These are phyloP conservation scores for Malassezia furfur DNA, from an alignment of 1,284 basidiomycete genomes.

Conservation along the genomic window DNA sequence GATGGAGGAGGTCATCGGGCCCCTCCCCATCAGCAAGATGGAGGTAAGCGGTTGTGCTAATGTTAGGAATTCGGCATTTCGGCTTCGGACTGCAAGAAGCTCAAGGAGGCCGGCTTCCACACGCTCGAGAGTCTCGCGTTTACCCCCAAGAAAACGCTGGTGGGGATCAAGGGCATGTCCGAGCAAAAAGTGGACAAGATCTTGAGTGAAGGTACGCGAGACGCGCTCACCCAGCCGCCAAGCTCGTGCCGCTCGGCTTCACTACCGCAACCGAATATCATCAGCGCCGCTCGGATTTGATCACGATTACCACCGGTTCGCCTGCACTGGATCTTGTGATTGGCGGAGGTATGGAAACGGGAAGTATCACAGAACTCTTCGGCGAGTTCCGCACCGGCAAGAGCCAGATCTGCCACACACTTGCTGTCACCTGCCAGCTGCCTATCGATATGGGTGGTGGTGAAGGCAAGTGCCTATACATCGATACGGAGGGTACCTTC, in stretches of 20 bases:
- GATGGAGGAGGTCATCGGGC: slow-evolving; percentile 30
- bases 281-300: slow-evolving; percentile 83
- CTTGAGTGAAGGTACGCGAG: slow-evolving; percentile 56
- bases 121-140: slow-evolving; percentile 94
- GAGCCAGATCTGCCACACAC: slow-evolving; percentile 93
- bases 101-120: slow-evolving; percentile 81
- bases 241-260: slow-evolving; percentile 93
- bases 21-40: slow-evolving; percentile 34
- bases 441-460: slow-evolving; percentile 97
- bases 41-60: slow-evolving; percentile 21
- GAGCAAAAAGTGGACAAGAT: slow-evolving; percentile 98
- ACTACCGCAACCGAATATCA: slow-evolving; percentile 94
- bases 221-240: slow-evolving; percentile 60
- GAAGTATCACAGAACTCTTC: slow-evolving; percentile 94
- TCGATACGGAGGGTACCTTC: slow-evolving; percentile 98
- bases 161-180: slow-evolving; percentile 91
- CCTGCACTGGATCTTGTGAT: slow-evolving; percentile 91
- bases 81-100: slow-evolving; percentile 86
- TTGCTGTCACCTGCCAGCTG: slow-evolving; percentile 92
- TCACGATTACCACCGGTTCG: slow-evolving; percentile 92
- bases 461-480: slow-evolving; percentile 96
- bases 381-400: slow-evolving; percentile 98
- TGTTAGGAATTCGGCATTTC: slow-evolving; percentile 73
- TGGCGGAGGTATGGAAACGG: slow-evolving; percentile 96
- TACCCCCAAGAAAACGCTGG: slow-evolving; percentile 86